These are phyloP conservation scores for Colletotrichum paranaense DNA, from an alignment of 2,329 filamentous ascomycete genomes.

Conservation along the genomic window DNA sequence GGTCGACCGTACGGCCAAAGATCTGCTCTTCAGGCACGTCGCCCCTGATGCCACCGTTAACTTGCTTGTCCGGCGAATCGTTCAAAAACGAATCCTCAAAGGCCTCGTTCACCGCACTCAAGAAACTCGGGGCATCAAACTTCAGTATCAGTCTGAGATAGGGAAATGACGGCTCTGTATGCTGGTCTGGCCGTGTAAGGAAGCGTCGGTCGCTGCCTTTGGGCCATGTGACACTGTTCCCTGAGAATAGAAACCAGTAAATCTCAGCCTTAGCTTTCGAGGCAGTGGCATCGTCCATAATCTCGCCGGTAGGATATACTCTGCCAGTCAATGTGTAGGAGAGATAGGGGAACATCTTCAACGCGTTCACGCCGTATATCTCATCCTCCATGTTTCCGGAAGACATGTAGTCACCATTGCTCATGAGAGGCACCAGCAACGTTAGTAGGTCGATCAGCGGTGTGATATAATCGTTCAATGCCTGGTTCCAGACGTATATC, in stretches of 20 bases:
- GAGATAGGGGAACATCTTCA: conserved; percentile 95
- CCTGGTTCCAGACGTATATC: conserved; percentile 97
- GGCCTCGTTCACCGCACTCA: conserved; percentile 95
- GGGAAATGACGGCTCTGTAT: conserved; percentile 80
- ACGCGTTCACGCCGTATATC: conserved; percentile 75
- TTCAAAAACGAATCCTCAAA: conserved; percentile 97
- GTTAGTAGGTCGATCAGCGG: conserved; percentile 86
- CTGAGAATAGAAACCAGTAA: conserved; percentile 94
- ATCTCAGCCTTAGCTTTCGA: conserved; percentile 85
- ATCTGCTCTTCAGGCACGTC: conserved; percentile 74
- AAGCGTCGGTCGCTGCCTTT: conserved; percentile 71
- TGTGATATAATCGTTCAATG: conserved; percentile 88
- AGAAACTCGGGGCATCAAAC: conserved; percentile 90
- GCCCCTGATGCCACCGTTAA: conserved; percentile 62
- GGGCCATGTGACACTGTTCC: conserved; percentile 81
- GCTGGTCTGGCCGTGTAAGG: conserved; percentile 65
- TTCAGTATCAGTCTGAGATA: conserved; percentile 86
- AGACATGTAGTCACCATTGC: conserved; percentile 62
- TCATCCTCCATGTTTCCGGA: conserved; percentile 70
- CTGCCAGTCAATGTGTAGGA: conserved; percentile 91
- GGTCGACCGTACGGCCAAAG: conserved; percentile 79
- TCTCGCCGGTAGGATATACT: conserved; percentile 87
- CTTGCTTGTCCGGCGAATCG: conserved; percentile 73
- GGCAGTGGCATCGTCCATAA: conserved; percentile 78
- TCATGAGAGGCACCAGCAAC: conserved; percentile 71